A percentile compares a stretch with the other conserved stretches of the same genome.
These are phyloP conservation scores for Annulohypoxylon nitens DNA, from an alignment of 495 filamentous ascomycete species.

Conservation along the genomic window DNA sequence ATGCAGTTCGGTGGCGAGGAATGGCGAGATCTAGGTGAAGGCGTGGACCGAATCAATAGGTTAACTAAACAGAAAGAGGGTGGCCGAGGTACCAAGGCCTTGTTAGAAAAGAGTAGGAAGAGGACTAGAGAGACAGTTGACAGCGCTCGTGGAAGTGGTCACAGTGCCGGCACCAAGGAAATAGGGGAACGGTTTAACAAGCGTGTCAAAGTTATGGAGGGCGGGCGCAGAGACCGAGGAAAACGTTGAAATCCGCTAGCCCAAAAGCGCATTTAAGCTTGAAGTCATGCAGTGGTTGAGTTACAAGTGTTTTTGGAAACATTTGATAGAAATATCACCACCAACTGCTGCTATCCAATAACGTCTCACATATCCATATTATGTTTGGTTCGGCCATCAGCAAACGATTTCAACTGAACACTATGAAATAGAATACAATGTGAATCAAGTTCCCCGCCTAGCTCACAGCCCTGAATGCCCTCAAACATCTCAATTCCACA, in stretches of 20 bases:
- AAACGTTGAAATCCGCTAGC: slow-evolving; percentile 45
- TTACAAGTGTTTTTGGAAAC: slow-evolving; percentile 1
- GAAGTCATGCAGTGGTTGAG: slow-evolving; percentile 56
- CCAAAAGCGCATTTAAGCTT: slow-evolving; percentile 62
- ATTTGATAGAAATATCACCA: not conserved
- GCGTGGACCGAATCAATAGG: slow-evolving; percentile 79
- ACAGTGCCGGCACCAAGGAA: slow-evolving; percentile 54
- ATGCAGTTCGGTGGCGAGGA: slow-evolving; percentile 86
- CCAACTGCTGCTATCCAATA: not conserved
- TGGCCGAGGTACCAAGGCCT: slow-evolving; percentile 66
- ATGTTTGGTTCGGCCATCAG: not conserved
- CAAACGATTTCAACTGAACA: not conserved
- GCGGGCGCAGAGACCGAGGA: slow-evolving; percentile 67
- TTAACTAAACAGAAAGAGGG: slow-evolving; percentile 72
- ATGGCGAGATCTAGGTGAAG: slow-evolving; percentile 81
- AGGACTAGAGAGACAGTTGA: slow-evolving; percentile 70
- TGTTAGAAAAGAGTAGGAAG: slow-evolving; percentile 85
- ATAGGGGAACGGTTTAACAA: slow-evolving; percentile 81
- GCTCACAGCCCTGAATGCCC: not conserved
- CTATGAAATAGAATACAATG: not conserved
- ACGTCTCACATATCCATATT: not conserved
- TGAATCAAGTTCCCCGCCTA: not conserved
- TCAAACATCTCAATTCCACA: not conserved
- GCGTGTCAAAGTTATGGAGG: slow-evolving; percentile 74
- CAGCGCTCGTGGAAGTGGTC: slow-evolving; percentile 68